These are phyloP conservation scores for Arabidopsis arenosa DNA, from an alignment of 345 rosid species.

Conservation along the genomic window DNA sequence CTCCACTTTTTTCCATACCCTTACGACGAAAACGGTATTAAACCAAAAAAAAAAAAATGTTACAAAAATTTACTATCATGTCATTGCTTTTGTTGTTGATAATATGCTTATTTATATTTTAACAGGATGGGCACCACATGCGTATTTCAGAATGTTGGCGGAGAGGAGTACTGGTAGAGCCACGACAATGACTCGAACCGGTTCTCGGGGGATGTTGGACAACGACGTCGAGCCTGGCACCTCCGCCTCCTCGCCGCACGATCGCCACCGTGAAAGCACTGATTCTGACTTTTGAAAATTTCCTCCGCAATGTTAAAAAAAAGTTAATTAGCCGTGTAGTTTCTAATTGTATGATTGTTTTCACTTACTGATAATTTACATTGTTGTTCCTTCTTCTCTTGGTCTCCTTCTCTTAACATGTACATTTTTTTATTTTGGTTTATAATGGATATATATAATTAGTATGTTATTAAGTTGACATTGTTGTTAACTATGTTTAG, in stretches of 20 bases:
- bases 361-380: not conserved
- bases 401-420: constrained; percentile 8
- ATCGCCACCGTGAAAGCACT: constrained; percentile 30
- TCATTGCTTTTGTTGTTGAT: not conserved
- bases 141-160: constrained; percentile 52
- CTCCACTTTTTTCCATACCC: constrained; percentile 67
- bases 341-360: not conserved
- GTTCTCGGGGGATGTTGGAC: constrained; percentile 42
- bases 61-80: not conserved
- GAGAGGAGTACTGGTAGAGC: constrained; percentile 39
- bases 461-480: not conserved
- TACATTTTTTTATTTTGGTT: not conserved
- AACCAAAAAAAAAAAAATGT: not conserved
- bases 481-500: constrained; percentile 17
- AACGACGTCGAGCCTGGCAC: constrained; percentile 34
- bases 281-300: constrained; percentile 31
- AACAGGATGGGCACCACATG: constrained; percentile 70
- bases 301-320: not conserved
- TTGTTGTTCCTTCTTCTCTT: constrained; percentile 6
- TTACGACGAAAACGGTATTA: constrained; percentile 49
- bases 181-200: constrained; percentile 26
- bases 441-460: not conserved
- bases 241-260: constrained; percentile 15
- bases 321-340: not conserved
- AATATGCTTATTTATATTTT: not conserved